Base-by-base conservation (phyloP, 2,329 filamentous ascomycete genomes). In the Ramichloridium luteum region DNA sequence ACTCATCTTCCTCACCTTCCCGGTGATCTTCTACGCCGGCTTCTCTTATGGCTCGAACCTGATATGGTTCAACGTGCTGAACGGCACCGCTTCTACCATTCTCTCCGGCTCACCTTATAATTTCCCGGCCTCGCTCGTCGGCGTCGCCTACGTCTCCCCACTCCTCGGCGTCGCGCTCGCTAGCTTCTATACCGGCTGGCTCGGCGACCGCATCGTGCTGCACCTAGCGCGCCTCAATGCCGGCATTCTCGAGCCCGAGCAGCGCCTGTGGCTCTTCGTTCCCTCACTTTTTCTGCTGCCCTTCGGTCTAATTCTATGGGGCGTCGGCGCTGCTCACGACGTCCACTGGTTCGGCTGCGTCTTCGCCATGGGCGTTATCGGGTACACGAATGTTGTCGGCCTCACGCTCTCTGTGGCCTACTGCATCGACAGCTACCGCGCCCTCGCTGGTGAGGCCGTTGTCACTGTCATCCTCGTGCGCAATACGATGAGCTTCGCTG, bases 311-410 rank as follows among this genome's bases (percentile, higher is more conserved):
- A 56, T 68, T 23, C 47, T 68, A 2, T 69, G 65, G 64, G 67
- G 67, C 16, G 59, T 69, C 1, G 66, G 66, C 4, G 63, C 66
- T 3, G 61, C 61, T 10, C 40, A 48, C 25, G 28, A 35, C 4
- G 43, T 68, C n/a, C 65, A 68, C 27, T 65, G 61, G 61, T 57
- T 68, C 27, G 67, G 64, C 1, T 47, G 64, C 4, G 49, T 69
- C 3, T 25, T 50, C 26, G 41, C 60, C 1, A 65, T 67, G 56
- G 62, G 59, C 14, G 50, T 64, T 15, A 59, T 68, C 14, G 61
- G 57, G 1, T 40, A 54, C 30, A 59, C 58, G 10, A 65, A 61
- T 30, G 55, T 56, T 2, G 49, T 67, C 23, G 50, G 57, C 16
- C 50, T 55, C 4, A 47, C 54, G 51, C 56, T 62, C 12, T 50